Base-by-base conservation (phyloP, 345 rosid species). In the Corchorus capsularis region DNA sequence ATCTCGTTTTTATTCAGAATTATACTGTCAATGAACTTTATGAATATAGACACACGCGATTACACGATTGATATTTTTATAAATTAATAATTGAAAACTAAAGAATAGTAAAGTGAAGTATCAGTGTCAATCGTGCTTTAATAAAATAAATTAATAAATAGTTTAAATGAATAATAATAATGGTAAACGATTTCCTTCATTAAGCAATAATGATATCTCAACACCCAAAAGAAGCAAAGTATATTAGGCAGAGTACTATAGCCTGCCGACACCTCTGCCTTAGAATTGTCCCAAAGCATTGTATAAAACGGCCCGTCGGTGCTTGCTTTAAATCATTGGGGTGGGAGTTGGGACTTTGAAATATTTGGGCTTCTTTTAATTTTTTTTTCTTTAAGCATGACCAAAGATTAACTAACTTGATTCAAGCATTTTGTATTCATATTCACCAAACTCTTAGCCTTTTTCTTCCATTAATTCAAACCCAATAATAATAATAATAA, bases 181-280 rank as follows among this genome's bases (percentile, higher is more conserved):
- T 64, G 49, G 39, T 10, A 8, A 64, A 10, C 34, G n/a, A 64
- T 16, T 64, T 64, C 17, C 6, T n/a, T 19, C 6, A 1, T 43
- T 41, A 64, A 34, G 73, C 61, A 16, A 34, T 52, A 52, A 17
- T 69, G 73, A 50, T 52, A 52, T 69, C 45, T 69, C 47, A 52
- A 52, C 43, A 22, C 55, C 19, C 0, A 47, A 47, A 60, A 43
- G 20, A 43, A 64, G 71, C 37, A 46, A 67, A 20, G 55, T 45
- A 46, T 46, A 46, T 46, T 27, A 5, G 54, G 72, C 43, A 69
- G 72, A 39, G 43, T 39, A 53, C 20, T 27, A 39, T 39, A 12
- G 17, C 39, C 63, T 69, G 59, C 72, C 72, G 72, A 50, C 59
- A 49, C 59, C 59, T 69, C 41, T 49, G 8, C 32, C 32, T 27